Evolutionary conservation across 306 rosid species (phyloP).

Genomic region (Sechiopsis laciniata): DNA sequence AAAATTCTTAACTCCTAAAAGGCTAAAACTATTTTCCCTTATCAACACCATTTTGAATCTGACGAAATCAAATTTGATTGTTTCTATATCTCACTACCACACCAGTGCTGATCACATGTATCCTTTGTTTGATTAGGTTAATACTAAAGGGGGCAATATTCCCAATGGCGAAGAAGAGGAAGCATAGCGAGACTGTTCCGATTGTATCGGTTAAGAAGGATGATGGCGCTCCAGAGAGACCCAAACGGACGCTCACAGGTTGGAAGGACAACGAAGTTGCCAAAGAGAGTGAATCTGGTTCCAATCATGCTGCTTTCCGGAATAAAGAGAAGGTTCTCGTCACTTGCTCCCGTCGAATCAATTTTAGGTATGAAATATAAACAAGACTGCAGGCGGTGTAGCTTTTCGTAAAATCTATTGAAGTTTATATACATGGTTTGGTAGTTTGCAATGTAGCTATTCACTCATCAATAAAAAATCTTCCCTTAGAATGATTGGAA

Average conservation of each 20-base stretch:
- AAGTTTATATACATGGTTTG: neutral
- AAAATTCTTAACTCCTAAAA: too few relatives aligned
- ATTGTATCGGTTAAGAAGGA: conserved; percentile 41
- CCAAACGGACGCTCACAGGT: conserved; percentile 64
- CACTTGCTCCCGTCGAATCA: conserved; percentile 90
- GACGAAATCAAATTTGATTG: too few relatives aligned
- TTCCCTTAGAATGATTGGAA: too few relatives aligned
- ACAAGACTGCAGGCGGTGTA: neutral
- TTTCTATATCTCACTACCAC: too few relatives aligned
- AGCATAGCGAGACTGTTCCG: conserved; percentile 46
- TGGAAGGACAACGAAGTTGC: conserved; percentile 59
- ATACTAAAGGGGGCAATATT: neutral
- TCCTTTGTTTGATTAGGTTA: neutral
- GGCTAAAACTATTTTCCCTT: too few relatives aligned
- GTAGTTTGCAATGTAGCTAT: neutral
- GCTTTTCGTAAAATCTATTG: conserved; percentile 4
- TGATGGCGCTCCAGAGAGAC: conserved; percentile 61
- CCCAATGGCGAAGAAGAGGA: conserved; percentile 82
- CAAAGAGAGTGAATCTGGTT: conserved; percentile 25
- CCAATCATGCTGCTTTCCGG: conserved; percentile 37
- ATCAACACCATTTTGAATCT: too few relatives aligned
- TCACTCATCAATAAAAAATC: neutral
- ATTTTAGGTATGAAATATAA: conserved; percentile 43
- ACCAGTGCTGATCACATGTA: too few relatives aligned
- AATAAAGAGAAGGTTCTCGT: conserved; percentile 88